phyloP scores from a whole-genome alignment of 1,139 yeast genomes.

The Nematodospora anomalae region DNA sequence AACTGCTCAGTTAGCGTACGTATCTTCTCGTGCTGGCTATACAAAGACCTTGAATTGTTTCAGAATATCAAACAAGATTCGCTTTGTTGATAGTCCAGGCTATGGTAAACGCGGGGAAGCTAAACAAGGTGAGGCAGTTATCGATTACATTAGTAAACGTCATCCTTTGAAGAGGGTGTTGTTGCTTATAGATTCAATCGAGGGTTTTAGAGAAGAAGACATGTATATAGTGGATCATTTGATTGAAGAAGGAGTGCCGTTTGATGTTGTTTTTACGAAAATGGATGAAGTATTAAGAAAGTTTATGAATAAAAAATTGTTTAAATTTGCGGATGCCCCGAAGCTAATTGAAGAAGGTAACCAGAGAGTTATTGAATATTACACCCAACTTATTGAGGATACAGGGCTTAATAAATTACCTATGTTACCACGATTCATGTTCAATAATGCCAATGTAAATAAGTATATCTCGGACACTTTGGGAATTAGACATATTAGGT shows the following conservation, averaged over 20 bases:
- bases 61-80: conserved; percentile 60
- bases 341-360: conserved; percentile 24
- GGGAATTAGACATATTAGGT: conserved; percentile 40
- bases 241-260: conserved; percentile 56
- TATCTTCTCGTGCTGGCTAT: conserved; percentile 65
- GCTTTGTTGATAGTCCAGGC: conserved; percentile 84
- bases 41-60: conserved; percentile 78
- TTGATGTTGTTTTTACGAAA: conserved; percentile 76
- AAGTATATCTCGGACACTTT: conserved; percentile 22
- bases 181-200: conserved; percentile 57
- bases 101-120: conserved; percentile 66
- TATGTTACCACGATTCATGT: conserved; percentile 33
- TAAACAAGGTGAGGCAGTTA: conserved; percentile 68
- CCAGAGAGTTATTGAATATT: conserved; percentile 24
- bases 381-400: conserved; percentile 10
- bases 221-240: conserved; percentile 51
- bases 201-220: conserved; percentile 62
- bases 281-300: conserved; percentile 52
- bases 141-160: conserved; percentile 59
- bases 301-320: conserved; percentile 13
- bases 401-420: conserved; percentile 25
- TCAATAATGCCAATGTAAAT: conserved; percentile 34
- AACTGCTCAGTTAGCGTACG: conserved; percentile 47
- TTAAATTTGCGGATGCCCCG: conserved; percentile 5
- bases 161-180: conserved; percentile 56